phyloP scores from a whole-genome alignment of 2,329 filamentous ascomycete species.

The Penicillium janthinellum region DNA sequence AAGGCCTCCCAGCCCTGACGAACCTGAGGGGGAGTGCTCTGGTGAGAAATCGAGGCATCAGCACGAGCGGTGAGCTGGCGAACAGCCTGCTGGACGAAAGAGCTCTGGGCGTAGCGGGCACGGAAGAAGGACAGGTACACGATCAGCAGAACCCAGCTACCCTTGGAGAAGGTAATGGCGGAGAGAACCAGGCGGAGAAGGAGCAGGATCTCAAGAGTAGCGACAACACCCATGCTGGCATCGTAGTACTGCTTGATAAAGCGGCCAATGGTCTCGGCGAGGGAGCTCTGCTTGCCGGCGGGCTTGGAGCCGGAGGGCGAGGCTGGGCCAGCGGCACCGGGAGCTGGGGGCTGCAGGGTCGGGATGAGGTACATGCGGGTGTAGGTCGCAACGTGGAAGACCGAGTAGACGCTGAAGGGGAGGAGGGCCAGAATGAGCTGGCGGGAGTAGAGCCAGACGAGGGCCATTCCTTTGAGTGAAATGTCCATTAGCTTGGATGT shows the following conservation, averaged over 20 bases:
- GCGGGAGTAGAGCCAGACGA: constrained; percentile 90
- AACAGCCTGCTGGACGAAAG: constrained; percentile 85
- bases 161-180: constrained; percentile 83
- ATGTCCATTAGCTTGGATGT: constrained; percentile 4
- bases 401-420: constrained; percentile 92
- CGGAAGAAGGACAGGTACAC: constrained; percentile 93
- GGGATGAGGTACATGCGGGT: constrained; percentile 91
- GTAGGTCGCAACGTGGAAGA: constrained; percentile 98
- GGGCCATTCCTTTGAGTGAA: constrained; percentile 70
- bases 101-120: constrained; percentile 85
- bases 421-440: constrained; percentile 89
- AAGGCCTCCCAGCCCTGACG: constrained; percentile 77
- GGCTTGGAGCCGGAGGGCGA: constrained; percentile 53
- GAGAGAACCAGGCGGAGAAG: constrained; percentile 81
- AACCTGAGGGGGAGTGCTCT: constrained; percentile 79
- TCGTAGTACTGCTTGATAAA: constrained; percentile 99
- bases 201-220: constrained; percentile 81
- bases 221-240: constrained; percentile 89
- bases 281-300: constrained; percentile 57
- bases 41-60: constrained; percentile 80
- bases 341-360: constrained; percentile 70
- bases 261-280: constrained; percentile 80
- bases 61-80: constrained; percentile 70
- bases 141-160: constrained; percentile 83
- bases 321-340: constrained; percentile 51